Conservation (phyloP, 2,329 filamentous ascomycete genomes). For the Calonectria multiphialidica region DNA sequence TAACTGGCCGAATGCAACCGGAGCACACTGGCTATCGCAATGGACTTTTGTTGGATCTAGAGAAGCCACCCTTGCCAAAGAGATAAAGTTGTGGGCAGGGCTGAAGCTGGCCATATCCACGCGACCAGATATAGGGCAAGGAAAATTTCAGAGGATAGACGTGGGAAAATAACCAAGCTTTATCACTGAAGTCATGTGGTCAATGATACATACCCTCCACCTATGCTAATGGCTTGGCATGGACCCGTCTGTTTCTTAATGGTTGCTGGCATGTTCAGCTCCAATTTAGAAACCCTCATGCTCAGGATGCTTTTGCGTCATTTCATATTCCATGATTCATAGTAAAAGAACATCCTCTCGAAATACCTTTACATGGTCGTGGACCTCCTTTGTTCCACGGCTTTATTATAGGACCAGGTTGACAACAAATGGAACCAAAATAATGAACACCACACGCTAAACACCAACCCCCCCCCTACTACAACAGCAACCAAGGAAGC, state of each 20-base stretch:
- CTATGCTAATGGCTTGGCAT: too few relatives aligned
- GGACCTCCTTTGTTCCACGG: background rate
- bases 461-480: background rate
- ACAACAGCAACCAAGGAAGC: background rate
- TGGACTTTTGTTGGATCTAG: background rate
- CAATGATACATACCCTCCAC: too few relatives aligned
- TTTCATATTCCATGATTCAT: background rate
- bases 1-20: background rate
- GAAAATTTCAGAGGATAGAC: background rate
- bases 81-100: background rate
- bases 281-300: too few relatives aligned
- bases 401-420: background rate
- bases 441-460: constrained; percentile 12
- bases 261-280: too few relatives aligned
- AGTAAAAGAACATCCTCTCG: background rate
- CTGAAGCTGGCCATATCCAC: background rate
- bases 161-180: background rate
- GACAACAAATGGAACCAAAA: constrained; percentile 20
- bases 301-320: too few relatives aligned
- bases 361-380: background rate
- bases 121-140: background rate
- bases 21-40: background rate
- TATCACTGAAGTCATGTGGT: too few relatives aligned
- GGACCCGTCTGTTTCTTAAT: too few relatives aligned
- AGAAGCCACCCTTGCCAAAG: background rate